Base-by-base conservation (phyloP, 2,329 filamentous ascomycete species). In the Aspergillus niger region DNA sequence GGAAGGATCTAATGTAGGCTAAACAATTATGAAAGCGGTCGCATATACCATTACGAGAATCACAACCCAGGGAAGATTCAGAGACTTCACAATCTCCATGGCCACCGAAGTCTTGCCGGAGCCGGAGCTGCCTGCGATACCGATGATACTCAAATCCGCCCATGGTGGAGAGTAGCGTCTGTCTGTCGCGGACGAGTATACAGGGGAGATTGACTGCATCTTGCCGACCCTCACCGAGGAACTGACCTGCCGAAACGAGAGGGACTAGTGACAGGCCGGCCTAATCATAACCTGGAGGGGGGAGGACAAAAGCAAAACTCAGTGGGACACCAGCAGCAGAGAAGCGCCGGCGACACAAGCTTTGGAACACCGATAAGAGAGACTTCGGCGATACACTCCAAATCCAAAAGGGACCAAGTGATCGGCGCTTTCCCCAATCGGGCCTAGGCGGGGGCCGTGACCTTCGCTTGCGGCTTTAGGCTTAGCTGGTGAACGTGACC, bases 21-120 rank as follows among this genome's bases (percentile, higher is more conserved):
- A 38, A 26, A n/a, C 22, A 8, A 54, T 62, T 57, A 62, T 57
- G 53, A 30, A 53, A 32, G 17, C 32, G 30, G 36, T 24, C 20
- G 36, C 49, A 43, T n/a, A 72, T 83, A 94, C 92, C 89, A 99
- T 98, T 44, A 93, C 96, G 69, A 99, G 79, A 77, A 99, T 97
- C 53, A 97, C 93, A 63, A 99, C 95, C 94, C 95, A 99, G 59
- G 95, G 95, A 65, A 99, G 81, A 77, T 95, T 97, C 69, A 99
- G 81, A 70, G 91, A 89, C 70, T 86, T 89, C 65, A 98, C 91
- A 69, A 99, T 97, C 65, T 94, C 92, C 74, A 96, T 86, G 32
- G 95, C 93, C 57, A 99, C 81, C 6, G 93, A 97, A 6, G 94
- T 97, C 82, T 99, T 99, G 60, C 94, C 89, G 26, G 94, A 98